Conservation (phyloP, 2,329 filamentous ascomycete genomes). For the Sporothrix brasiliensis region DNA sequence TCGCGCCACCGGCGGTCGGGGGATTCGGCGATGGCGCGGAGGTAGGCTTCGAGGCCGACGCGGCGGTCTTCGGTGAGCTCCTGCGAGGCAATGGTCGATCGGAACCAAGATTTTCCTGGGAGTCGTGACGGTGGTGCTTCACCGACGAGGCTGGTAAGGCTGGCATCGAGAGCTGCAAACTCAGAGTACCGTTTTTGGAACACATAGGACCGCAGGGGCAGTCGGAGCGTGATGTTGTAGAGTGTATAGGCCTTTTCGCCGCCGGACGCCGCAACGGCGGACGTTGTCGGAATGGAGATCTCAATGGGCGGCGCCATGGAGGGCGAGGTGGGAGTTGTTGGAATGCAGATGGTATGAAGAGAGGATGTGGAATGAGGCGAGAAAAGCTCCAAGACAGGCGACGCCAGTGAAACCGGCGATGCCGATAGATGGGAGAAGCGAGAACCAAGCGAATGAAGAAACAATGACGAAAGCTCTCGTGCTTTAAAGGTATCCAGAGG, state of each 20-base stretch:
- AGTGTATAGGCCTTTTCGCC: conserved; percentile 70
- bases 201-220: conserved; percentile 74
- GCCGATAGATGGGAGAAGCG: not conserved
- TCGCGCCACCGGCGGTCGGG: conserved; percentile 78
- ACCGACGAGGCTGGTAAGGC: conserved; percentile 63
- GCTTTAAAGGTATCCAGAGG: not conserved
- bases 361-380: not conserved
- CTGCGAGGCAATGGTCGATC: conserved; percentile 69
- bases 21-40: conserved; percentile 70
- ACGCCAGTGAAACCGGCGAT: no score
- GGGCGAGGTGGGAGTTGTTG: not conserved
- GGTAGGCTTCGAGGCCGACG: conserved; percentile 67
- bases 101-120: conserved; percentile 76
- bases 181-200: conserved; percentile 83
- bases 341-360: not conserved
- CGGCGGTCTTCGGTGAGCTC: conserved; percentile 73
- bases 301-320: conserved; percentile 66
- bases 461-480: not conserved
- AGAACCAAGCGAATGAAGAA: not conserved
- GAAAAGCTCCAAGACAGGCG: not conserved
- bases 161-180: conserved; percentile 67
- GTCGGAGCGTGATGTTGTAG: conserved; percentile 76
- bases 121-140: conserved; percentile 67
- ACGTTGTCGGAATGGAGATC: conserved; percentile 69
- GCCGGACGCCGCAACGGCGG: conserved; percentile 52